phyloP scores from a whole-genome alignment of 2,329 filamentous ascomycete species.

The Pestalotiopsis sp. region DNA sequence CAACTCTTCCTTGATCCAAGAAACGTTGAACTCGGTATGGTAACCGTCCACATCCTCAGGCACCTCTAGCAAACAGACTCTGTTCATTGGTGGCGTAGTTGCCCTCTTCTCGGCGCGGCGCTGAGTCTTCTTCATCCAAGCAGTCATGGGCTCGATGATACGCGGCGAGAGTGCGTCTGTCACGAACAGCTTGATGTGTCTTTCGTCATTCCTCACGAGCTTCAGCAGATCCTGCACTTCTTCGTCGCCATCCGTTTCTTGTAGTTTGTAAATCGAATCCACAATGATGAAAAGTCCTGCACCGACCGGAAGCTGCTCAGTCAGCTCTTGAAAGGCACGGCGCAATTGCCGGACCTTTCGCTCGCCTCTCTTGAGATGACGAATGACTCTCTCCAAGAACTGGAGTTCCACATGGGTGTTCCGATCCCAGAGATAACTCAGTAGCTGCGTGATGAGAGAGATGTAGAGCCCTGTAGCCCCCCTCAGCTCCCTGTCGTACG shows the following conservation, averaged over 20 bases:
- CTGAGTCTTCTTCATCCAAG: neutral
- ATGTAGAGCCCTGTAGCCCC: constrained; percentile 7
- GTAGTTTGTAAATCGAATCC: neutral
- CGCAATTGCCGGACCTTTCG: neutral
- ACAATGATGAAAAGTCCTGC: neutral
- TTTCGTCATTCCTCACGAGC: neutral
- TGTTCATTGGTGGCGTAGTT: neutral
- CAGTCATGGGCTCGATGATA: neutral
- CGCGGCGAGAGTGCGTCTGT: constrained; percentile 4
- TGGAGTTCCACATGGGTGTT: constrained; percentile 11
- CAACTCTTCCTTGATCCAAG: constrained; percentile 11
- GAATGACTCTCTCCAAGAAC: constrained; percentile 15
- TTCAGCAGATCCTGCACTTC: neutral
- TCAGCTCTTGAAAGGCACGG: neutral
- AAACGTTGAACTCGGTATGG: constrained; percentile 8
- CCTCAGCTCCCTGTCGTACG: neutral
- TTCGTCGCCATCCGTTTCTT: neutral
- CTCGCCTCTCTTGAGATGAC: neutral
- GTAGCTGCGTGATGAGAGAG: constrained; percentile 16
- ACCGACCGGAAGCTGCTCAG: neutral
- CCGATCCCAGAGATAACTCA: constrained; percentile 9
- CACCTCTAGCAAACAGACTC: neutral
- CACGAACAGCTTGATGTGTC: constrained; percentile 4
- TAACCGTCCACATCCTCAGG: constrained; percentile 8
- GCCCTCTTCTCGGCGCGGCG: neutral